Evolutionary conservation across 1,139 yeast species (phyloP).

Genomic region (Nakaseomyces uthaithaninus): DNA sequence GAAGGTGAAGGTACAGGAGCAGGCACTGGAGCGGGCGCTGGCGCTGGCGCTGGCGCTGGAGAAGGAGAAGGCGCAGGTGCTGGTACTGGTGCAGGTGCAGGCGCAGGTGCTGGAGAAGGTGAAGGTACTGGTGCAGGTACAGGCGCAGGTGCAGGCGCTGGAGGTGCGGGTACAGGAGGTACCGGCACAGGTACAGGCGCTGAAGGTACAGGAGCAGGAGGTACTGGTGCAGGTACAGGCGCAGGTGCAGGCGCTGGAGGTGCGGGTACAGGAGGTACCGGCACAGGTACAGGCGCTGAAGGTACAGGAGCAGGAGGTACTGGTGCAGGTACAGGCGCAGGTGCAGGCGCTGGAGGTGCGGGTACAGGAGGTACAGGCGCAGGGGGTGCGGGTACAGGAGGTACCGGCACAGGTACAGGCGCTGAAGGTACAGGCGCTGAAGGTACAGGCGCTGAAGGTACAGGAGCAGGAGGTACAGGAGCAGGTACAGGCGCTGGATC

Average conservation of each 20-base stretch:
- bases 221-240: neutral
- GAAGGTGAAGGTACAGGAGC: neutral
- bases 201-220: neutral
- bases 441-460: no score
- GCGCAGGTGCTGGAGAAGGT: neutral
- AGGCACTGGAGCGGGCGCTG: neutral
- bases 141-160: neutral
- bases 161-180: neutral
- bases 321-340: no score
- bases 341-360: no score
- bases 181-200: neutral
- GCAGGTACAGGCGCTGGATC: no score
- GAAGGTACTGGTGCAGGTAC: conserved; percentile 1
- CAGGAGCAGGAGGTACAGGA: no score
- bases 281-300: neutral
- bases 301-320: no score
- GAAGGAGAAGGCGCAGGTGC: neutral
- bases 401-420: no score
- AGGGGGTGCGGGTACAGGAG: no score
- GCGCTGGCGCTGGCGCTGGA: neutral
- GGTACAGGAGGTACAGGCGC: no score
- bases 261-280: neutral
- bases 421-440: no score
- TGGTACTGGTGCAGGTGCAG: neutral
- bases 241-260: neutral